Conservation (phyloP, 192 early-diverging fungal species). For the Coemansia sp. region DNA sequence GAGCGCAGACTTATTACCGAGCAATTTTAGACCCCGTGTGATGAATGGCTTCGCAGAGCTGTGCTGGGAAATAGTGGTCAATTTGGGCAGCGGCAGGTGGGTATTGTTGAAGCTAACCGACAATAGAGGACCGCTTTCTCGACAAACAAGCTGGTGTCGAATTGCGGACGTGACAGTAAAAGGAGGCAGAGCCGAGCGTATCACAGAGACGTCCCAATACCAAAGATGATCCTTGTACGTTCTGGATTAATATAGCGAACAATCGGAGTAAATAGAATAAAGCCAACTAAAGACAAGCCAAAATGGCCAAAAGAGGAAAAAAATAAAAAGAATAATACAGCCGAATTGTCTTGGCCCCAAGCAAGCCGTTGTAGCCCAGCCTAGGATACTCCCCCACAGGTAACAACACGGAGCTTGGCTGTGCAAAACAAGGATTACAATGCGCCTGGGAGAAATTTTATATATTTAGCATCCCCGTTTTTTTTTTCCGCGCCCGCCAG, state of each 20-base stretch:
- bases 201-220: neutral
- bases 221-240: constrained; percentile 1
- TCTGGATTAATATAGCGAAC: constrained; percentile 4
- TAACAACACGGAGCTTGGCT: neutral
- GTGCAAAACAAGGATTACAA: neutral
- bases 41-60: neutral
- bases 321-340: neutral
- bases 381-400: constrained; percentile 6
- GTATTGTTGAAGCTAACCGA: neutral
- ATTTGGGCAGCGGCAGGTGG: neutral
- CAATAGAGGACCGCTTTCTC: neutral
- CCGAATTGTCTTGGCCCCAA: constrained; percentile 3
- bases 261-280: neutral
- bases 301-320: neutral
- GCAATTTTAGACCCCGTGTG: neutral
- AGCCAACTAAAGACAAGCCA: neutral
- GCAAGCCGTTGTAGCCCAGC: neutral
- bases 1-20: neutral
- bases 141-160: neutral
- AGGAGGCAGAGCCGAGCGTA: neutral
- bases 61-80: neutral
- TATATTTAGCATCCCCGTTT: neutral
- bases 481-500: neutral
- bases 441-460: neutral
- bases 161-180: neutral